These are phyloP conservation scores for Trichomonascaceae sp. DNA, from an alignment of 1,139 yeast species.

Conservation along the genomic window DNA sequence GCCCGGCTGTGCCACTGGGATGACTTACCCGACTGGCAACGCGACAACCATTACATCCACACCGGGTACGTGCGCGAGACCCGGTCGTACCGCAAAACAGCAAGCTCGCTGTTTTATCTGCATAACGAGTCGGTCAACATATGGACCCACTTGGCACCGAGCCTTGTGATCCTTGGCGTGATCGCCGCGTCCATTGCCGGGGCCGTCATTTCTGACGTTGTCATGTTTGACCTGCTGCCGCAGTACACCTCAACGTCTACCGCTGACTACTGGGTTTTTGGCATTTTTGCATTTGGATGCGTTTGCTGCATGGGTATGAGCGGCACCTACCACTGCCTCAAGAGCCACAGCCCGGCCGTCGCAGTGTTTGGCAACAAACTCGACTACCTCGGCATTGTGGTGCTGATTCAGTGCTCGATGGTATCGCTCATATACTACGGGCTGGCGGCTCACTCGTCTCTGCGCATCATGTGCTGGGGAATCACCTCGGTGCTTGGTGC, in stretches of 20 bases:
- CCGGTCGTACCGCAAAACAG: slow-evolving; percentile 36
- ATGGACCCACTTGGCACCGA: slow-evolving; percentile 69
- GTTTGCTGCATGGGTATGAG: slow-evolving; percentile 55
- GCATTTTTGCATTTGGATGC: slow-evolving; percentile 38
- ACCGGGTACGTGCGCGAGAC: slow-evolving; percentile 71
- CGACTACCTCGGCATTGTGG: slow-evolving; percentile 78
- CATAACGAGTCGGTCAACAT: slow-evolving; percentile 76
- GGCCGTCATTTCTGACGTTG: slow-evolving; percentile 3
- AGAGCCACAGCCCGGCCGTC: slow-evolving; percentile 55
- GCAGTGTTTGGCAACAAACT: slow-evolving; percentile 61
- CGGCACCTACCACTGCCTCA: slow-evolving; percentile 63
- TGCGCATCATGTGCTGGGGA: slow-evolving; percentile 33
- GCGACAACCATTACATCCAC: slow-evolving; percentile 66
- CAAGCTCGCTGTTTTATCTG: slow-evolving; percentile 47
- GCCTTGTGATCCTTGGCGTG: slow-evolving; percentile 32
- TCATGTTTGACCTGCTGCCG: slow-evolving; percentile 18
- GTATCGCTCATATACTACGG: slow-evolving; percentile 60
- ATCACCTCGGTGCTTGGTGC: slow-evolving; percentile 45
- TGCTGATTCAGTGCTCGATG: slow-evolving; percentile 63
- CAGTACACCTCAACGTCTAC: slow-evolving; percentile 33
- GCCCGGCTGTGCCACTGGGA: slow-evolving; percentile 14
- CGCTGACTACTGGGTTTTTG: slow-evolving; percentile 33
- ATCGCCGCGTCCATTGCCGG: no score
- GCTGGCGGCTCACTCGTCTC: slow-evolving; percentile 18
- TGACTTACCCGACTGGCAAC: slow-evolving; percentile 70